phyloP scores from a whole-genome alignment of 129 eudicot species.

The Glebionis coronaria region DNA sequence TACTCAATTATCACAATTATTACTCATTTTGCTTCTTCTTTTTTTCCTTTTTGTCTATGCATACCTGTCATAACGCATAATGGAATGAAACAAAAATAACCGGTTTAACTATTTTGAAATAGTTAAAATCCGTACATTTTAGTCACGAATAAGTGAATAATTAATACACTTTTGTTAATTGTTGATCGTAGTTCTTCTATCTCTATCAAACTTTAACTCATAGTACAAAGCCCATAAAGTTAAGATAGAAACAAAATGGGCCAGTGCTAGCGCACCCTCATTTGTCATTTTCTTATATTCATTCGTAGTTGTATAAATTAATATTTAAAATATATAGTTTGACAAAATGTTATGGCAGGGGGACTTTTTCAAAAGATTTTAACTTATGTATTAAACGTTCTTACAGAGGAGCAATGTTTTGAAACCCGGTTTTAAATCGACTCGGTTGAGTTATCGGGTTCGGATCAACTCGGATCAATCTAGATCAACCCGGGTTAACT shows the following conservation, averaged over 20 bases:
- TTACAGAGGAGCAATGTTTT: too few species aligned
- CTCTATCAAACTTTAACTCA: neutral
- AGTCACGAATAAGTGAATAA: neutral
- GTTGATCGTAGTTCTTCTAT: neutral
- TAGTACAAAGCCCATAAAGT: neutral
- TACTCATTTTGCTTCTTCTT: slow-evolving; percentile 3
- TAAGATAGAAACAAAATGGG: slow-evolving; percentile 22
- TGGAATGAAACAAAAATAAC: neutral
- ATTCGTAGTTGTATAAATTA: neutral
- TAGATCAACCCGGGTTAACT: too few species aligned
- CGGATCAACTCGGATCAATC: too few species aligned
- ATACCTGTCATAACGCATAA: neutral
- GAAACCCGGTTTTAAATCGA: too few species aligned
- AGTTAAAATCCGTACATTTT: neutral
- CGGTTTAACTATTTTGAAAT: neutral
- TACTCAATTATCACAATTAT: slow-evolving; percentile 8
- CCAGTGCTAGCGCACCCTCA: slow-evolving; percentile 3
- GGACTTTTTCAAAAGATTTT: neutral
- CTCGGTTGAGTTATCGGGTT: too few species aligned
- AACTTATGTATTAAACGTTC: too few species aligned
- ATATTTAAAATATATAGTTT: too few species aligned
- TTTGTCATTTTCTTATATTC: neutral
- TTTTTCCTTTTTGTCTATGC: slow-evolving; percentile 2
- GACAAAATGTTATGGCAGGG: neutral
- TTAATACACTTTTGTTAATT: neutral